Evolutionary conservation across 306 rosid species (phyloP), one percentile per base, ranked within the genome.

Genomic region (apple (Malus domestica)): DNA sequence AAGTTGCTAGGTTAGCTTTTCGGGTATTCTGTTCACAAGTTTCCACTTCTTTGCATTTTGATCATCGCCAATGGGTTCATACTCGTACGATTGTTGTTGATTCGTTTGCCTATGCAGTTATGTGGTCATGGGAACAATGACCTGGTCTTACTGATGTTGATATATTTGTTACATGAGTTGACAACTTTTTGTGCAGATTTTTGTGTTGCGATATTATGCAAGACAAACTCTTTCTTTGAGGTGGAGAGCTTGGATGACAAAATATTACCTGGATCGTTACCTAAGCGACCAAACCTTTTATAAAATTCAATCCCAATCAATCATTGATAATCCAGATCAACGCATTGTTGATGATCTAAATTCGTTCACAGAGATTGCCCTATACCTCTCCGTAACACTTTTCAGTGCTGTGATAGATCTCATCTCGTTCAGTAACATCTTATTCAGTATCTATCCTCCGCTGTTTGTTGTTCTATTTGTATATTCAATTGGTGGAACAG

Each of bases 191-290:
- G 64, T 52, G 67, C 92, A 95, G 99, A 72, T 95, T 82, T 95
- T 95, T 81, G 99, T 95, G 71, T 67, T 90, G 89, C 82, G 96
- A 86, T 97, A 95, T 76, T 95, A 92, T 76, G 99, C 97, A 30
- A 85, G 88, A 81, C 97, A 95, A 27, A 90, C 86, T 44, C 97
- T 95, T 75, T 83, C 97, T 70, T 80, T 95, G 90, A 90, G 99
- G 81, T 92, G 99, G 97, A 92, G 99, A 74, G 89, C 99, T 74
- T 95, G 99, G 99, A 92, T 95, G 99, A 95, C 99, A n/a, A 88
- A 88, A 75, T 85, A 88, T 81, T 95, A 95, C 87, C 88, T 92
- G 90, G 87, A 95, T 66, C 99, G 97, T 74, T 95, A 90, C 80
- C 85, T 95, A 52, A 90, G 84, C 81, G 78, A 90, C 83, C 96